A percentile compares a stretch with the other conserved stretches of the same genome.
Conservation (phyloP, 768 basidiomycete species). For the Mrakia frigida region DNA sequence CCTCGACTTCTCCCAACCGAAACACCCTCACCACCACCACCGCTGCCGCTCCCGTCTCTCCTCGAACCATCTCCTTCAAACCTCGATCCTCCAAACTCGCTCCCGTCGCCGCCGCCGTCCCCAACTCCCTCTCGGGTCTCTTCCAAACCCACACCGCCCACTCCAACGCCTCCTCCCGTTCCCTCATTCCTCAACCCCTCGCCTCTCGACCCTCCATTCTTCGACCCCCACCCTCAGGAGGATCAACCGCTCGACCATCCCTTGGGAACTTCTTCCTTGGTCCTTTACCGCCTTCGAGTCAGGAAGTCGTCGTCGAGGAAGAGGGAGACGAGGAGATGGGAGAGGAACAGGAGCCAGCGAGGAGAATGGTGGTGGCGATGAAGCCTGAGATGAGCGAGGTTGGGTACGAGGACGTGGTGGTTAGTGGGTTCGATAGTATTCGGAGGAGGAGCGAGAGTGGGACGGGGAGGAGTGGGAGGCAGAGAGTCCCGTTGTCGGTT, state of each 20-base stretch:
- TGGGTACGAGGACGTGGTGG: constrained; percentile 15
- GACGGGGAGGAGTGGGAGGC: background rate
- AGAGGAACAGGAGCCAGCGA: background rate
- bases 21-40: background rate
- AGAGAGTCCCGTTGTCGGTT: background rate
- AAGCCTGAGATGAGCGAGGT: constrained; percentile 16
- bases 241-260: constrained; percentile 9
- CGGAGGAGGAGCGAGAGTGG: background rate
- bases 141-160: background rate
- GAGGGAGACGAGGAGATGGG: background rate
- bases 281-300: background rate
- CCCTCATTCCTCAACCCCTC: background rate
- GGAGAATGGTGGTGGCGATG: background rate
- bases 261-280: constrained; percentile 29
- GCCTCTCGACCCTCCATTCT: background rate
- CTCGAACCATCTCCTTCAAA: background rate
- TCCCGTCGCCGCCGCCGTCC: background rate
- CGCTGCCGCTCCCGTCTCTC: background rate
- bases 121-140: background rate
- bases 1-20: background rate
- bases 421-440: constrained; percentile 13
- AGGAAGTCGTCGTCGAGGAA: background rate
- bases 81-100: background rate
- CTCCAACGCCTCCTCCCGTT: background rate
- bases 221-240: constrained; percentile 4